These are phyloP conservation scores for Naumovozyma castellii DNA, from an alignment of 805 yeast genomes.

Conservation along the genomic window DNA sequence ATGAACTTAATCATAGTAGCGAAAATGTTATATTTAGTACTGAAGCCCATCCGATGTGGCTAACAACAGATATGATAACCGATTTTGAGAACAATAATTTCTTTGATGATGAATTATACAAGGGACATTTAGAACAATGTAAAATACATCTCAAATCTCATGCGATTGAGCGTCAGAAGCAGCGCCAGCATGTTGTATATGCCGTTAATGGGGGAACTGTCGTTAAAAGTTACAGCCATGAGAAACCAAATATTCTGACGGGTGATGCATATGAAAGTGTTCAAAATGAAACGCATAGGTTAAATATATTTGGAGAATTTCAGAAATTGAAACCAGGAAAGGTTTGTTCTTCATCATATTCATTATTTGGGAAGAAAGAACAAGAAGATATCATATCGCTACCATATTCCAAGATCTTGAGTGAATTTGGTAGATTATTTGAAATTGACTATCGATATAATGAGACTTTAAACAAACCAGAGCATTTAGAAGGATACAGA, in stretches of 20 bases:
- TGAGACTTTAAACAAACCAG: slow-evolving; percentile 37
- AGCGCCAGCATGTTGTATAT: neutral
- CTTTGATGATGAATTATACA: slow-evolving; percentile 14
- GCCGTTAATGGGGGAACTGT: neutral
- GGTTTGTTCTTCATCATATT: neutral
- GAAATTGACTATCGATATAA: slow-evolving; percentile 35
- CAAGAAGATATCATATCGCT: neutral
- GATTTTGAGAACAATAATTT: slow-evolving; percentile 19
- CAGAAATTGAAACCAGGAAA: neutral
- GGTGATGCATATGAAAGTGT: too few species aligned
- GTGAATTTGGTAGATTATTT: slow-evolving; percentile 34
- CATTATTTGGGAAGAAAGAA: neutral
- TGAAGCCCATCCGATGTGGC: slow-evolving; percentile 89
- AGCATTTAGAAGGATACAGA: slow-evolving; percentile 20
- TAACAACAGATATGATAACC: slow-evolving; percentile 31
- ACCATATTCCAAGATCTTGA: slow-evolving; percentile 32
- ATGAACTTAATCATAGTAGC: slow-evolving; percentile 40
- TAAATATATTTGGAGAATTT: neutral
- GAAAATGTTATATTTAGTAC: slow-evolving; percentile 57
- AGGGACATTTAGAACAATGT: slow-evolving; percentile 11
- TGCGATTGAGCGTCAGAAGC: neutral
- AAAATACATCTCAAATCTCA: neutral
- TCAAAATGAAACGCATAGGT: neutral
- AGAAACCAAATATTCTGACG: too few species aligned
- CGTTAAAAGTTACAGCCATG: too few species aligned